Conservation (phyloP, 257 asterid genomes). For the Solanum lycopersicoides region DNA sequence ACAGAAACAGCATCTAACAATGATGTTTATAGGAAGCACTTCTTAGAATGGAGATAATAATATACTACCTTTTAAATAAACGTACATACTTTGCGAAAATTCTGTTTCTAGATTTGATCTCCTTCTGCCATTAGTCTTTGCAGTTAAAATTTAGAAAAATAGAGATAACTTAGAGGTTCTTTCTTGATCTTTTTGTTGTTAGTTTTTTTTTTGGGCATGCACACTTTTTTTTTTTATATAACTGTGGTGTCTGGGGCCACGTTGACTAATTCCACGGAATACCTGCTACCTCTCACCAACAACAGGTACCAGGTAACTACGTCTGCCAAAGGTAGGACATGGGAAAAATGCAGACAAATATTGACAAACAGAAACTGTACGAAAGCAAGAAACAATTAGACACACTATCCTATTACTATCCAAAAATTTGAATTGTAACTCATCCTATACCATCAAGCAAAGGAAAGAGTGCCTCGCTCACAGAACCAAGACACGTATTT, state of each 20-base stretch:
- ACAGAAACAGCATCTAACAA: not conserved
- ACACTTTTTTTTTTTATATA: not conserved
- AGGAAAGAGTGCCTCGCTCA: not conserved
- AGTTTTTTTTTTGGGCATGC: not conserved
- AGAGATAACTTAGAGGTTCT: not conserved
- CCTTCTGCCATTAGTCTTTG: not conserved
- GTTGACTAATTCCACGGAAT: not conserved
- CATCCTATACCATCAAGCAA: not conserved
- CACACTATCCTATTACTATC: not conserved
- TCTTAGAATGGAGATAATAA: not conserved
- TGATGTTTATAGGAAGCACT: not conserved
- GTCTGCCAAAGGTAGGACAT: not conserved
- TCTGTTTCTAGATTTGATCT: not conserved
- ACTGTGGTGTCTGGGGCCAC: not conserved
- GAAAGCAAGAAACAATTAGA: not conserved
- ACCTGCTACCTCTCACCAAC: not conserved
- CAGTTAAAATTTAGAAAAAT: not conserved
- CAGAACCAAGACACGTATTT: not conserved
- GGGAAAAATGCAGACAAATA: not conserved
- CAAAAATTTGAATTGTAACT: not conserved
- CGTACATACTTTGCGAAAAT: not conserved
- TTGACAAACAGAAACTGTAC: not conserved
- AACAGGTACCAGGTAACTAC: too few species aligned
- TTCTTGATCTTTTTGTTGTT: not conserved
- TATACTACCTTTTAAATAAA: not conserved